Evolutionary conservation across 345 rosid genomes (phyloP).

Genomic region (Adansonia digitata): DNA sequence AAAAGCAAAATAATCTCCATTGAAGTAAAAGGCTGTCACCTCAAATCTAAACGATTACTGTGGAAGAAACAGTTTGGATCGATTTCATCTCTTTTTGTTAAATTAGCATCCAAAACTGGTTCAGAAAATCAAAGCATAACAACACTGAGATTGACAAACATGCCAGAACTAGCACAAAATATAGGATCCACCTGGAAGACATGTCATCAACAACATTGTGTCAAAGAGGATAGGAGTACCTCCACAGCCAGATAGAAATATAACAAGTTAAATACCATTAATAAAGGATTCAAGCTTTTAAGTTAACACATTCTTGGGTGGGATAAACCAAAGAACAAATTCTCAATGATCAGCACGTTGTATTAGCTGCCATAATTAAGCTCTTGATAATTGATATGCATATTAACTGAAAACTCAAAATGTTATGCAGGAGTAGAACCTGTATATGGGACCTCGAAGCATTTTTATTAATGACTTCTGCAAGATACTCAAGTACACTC

Average conservation of each 20-base stretch:
- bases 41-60: conserved; percentile 67
- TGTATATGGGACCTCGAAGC: conserved; percentile 84
- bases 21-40: conserved; percentile 38
- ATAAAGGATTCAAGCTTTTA: background rate
- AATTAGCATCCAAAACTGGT: conserved; percentile 79
- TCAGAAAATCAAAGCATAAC: conserved; percentile 90
- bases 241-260: background rate
- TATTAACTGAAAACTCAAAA: background rate
- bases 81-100: conserved; percentile 78
- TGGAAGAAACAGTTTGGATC: conserved; percentile 75
- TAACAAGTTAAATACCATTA: background rate
- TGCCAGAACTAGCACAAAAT: conserved; percentile 95
- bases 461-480: conserved; percentile 91
- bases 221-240: background rate
- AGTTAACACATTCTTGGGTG: background rate
- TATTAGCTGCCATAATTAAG: conserved; percentile 4
- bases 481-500: conserved; percentile 87
- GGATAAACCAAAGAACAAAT: background rate
- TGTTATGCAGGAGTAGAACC: conserved; percentile 32
- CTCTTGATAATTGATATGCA: background rate
- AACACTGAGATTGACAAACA: conserved; percentile 96
- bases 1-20: background rate
- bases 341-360: background rate
- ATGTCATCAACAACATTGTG: conserved; percentile 2
- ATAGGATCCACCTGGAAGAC: conserved; percentile 78